Evolutionary conservation across 768 basidiomycete genomes (phyloP).

Genomic region (Gymnopilus junonius): DNA sequence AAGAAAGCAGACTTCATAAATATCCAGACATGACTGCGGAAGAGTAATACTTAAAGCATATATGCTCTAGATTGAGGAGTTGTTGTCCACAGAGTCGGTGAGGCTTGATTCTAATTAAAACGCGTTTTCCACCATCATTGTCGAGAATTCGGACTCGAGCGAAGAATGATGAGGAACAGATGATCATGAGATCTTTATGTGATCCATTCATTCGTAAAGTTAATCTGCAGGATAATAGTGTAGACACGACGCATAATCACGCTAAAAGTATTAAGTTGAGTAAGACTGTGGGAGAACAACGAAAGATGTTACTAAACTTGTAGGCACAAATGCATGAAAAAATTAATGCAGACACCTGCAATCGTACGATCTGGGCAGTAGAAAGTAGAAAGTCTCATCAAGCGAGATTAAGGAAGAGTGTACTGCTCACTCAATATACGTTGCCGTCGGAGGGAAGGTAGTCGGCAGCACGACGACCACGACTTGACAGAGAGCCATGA

Average conservation of each 20-base stretch:
- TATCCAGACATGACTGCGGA: neutral
- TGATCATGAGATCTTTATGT: conserved; percentile 10
- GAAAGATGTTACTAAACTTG: neutral
- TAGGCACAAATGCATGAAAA: neutral
- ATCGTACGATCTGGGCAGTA: neutral
- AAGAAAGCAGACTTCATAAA: neutral
- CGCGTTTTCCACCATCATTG: conserved; percentile 2
- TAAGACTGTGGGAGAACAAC: neutral
- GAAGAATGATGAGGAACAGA: conserved; percentile 18
- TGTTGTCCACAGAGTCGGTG: neutral
- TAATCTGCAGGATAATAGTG: conserved; percentile 1
- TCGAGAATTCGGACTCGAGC: conserved; percentile 10
- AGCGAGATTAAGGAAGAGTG: conserved; percentile 4
- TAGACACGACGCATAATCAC: neutral
- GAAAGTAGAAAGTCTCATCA: neutral
- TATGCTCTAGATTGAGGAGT: neutral
- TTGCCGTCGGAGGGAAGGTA: conserved; percentile 15
- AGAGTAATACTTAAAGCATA: neutral
- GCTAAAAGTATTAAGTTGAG: neutral
- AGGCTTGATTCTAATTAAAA: neutral
- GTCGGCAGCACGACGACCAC: conserved; percentile 11
- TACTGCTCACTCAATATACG: conserved; percentile 14
- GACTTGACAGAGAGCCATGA: conserved; percentile 16
- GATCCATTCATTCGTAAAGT: conserved; percentile 2
- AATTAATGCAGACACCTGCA: neutral